Base-by-base conservation (phyloP, 2,329 filamentous ascomycete species). In the Cylindrodendrum hubeiense region DNA sequence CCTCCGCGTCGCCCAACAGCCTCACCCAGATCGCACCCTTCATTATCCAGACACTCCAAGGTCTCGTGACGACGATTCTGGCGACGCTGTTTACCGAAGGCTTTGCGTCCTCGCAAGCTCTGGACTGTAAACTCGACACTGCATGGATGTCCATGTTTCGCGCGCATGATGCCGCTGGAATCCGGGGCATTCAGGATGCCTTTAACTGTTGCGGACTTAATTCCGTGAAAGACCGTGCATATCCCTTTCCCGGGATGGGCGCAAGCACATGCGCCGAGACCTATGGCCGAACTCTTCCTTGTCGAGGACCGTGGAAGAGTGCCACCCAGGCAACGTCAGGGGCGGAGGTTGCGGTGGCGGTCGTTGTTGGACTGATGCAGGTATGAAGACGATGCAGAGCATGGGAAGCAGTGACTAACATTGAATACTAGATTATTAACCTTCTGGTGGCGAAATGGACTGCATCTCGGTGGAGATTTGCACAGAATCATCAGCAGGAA, bases 161-260 rank as follows among this genome's bases (percentile, higher is more conserved):
- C 0, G 69, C 72, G 0, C 87, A 89, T 65, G 81, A 92, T 59
- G 82, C 67, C 1, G 67, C 70, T 1, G 76, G 82, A 2, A 85
- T 93, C 61, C 80, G 83, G 44, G 77, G 79, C 2, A 90, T 94
- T 54, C 91, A 94, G 72, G 89, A 93, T 73, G 76, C 84, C 0
- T 85, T 92, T 33, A 75, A 85, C 8, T 94, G 91, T 79, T 94
- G 91, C 69, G 91, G 91, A 0, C 81, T 92, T 34, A 83, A 83
- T 60, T 84, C 81, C 5, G 74, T 87, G 28, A 77, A 75, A 30
- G 90, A 94, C 72, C 87, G 86, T 69, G 85, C 87, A 0, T 93
- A 85, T 81, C 91, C 91, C 0, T 92, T 91, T 63, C 81, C 82
- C 0, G 67, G 58, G 1, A 55, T 54, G 39, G 65, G 57, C 60